Evolutionary conservation across 164 flowering plant genomes (phyloP), one percentile per base, ranked within the genome.

Genomic region (Annona squamosa): DNA sequence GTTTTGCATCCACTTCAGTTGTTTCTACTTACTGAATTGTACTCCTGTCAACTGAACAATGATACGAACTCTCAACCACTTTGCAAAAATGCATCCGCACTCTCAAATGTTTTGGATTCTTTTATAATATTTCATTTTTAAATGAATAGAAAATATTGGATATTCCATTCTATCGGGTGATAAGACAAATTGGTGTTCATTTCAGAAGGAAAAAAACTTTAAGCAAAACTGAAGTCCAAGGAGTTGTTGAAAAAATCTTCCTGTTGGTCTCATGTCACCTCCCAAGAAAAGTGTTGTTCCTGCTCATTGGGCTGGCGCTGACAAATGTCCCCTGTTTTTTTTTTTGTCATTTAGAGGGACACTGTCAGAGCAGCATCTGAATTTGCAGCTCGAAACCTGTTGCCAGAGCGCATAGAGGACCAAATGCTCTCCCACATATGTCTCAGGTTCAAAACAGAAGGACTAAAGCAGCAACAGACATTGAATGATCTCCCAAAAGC

Each of bases 341-440:
- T 26, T 26, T 26, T 26, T 26, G 37, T 26, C 37, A 26, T 26
- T 26, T 73, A 96, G 99, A 91, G 98, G 80, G 97, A 93, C 73
- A 82, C 86, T 48, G 78, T 93, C 57, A 81, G 79, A 74, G 87
- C 94, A 46, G 96, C 91, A 74, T 80, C 95, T 44, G 95, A 90
- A 81, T 96, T 96, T 78, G 84, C 91, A 3, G 74, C 87, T 45
- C 68, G 97, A 71, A 91, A 96, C 74, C 95, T 87, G 56, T 73
- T 96, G 80, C 97, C 98, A 0, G 77, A 68, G 2, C 72, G 72
- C 64, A 86, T 96, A 65, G 85, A 86, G 76, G 95, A 93, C 47
- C 99, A 96, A 74, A 86, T 93, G 82, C 48, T 96, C 77, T 87
- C 99, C 63, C 98, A 92, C 78, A 78, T 96, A 70, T 92, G 97